Evolutionary conservation across 2,329 filamentous ascomycete genomes (phyloP).

Genomic region (Mycosphaerella arachidis): DNA sequence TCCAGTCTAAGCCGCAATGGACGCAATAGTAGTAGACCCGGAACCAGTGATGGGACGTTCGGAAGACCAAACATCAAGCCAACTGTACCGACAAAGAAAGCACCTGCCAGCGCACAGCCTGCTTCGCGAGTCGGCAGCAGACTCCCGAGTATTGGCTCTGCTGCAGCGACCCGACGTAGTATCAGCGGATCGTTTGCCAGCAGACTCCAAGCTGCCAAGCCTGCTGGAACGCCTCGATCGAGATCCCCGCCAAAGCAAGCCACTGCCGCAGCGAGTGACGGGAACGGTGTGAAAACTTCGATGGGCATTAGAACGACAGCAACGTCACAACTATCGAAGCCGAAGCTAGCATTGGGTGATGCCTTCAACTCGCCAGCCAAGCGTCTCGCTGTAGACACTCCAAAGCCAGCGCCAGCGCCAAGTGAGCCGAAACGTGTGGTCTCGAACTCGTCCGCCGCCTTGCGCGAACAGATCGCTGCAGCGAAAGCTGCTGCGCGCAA

Average conservation of each 20-base stretch:
- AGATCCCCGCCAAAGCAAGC: conserved; percentile 17
- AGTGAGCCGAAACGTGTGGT: conserved; percentile 16
- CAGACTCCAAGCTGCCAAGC: conserved; percentile 21
- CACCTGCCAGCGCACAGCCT: conserved; percentile 33
- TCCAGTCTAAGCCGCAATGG: conserved; percentile 53
- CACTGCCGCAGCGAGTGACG: conserved; percentile 6
- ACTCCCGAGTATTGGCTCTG: conserved; percentile 24
- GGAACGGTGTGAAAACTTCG: conserved; percentile 1
- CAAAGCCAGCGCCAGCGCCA: neutral
- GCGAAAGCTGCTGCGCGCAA: conserved; percentile 68
- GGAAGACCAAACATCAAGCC: conserved; percentile 24
- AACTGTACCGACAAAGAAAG: conserved; percentile 34
- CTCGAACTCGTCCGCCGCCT: conserved; percentile 62
- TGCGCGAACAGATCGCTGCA: conserved; percentile 88
- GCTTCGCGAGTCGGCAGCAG: conserved; percentile 21
- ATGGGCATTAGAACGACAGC: conserved; percentile 34
- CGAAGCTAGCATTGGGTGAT: conserved; percentile 31
- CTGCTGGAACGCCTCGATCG: conserved; percentile 7
- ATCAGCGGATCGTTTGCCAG: conserved; percentile 25
- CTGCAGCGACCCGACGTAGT: conserved; percentile 21
- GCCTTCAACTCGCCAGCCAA: conserved; percentile 28
- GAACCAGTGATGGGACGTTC: conserved; percentile 41
- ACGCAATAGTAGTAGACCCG: conserved; percentile 40
- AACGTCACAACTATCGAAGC: conserved; percentile 28
- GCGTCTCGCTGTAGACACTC: conserved; percentile 4